Evolutionary conservation across 2,329 filamentous ascomycete species (phyloP), one percentile per base, ranked within the genome.

Genomic region (Emergomyces orientalis): DNA sequence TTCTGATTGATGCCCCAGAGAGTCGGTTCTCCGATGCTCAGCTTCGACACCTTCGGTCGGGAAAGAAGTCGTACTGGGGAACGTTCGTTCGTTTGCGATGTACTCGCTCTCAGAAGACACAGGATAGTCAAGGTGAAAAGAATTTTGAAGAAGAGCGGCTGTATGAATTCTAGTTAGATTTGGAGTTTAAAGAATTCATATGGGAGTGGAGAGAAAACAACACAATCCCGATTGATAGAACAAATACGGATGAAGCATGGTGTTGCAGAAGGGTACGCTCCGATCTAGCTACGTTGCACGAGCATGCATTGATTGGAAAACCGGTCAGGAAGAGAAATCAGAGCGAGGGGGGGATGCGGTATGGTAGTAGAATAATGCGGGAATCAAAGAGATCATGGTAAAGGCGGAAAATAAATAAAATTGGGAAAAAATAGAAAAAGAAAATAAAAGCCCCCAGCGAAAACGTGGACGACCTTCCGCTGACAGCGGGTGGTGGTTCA

Each of bases 21-120:
- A 71, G 69, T 76, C 77, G 72, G 82, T 80, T 75, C 80, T 80
- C 69, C 81, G 78, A 71, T 77, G 74, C 66, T 76, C 76, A 69
- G 82, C 80, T 69, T 81, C 77, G 68, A 76, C 73, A 49, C 74
- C 73, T 51, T 76, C 74, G 65, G 72, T 71, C 62, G 71, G 63
- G 66, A 74, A 75, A 43, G 71, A 69, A 61, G 72, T 69, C 65
- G 73, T 64, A 66, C 71, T 69, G 63, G 75, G 68, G 63, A 72
- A 76, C 30, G 65, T 63, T 62, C 73, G 72, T 63, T 75, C 74
- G 39, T 71, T 66, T 60, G 68, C 71, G 63, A 74, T 71, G 68
- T 74, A 78, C 68, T 77, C 75, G 66, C 72, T 71, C 65, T 76
- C 75, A 59, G 75, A 72, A 62, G 72, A 71, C 54, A 73, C 70